phyloP scores from a whole-genome alignment of 352 stramenopile genomes.

The Pilasporangium apinafurcum region DNA sequence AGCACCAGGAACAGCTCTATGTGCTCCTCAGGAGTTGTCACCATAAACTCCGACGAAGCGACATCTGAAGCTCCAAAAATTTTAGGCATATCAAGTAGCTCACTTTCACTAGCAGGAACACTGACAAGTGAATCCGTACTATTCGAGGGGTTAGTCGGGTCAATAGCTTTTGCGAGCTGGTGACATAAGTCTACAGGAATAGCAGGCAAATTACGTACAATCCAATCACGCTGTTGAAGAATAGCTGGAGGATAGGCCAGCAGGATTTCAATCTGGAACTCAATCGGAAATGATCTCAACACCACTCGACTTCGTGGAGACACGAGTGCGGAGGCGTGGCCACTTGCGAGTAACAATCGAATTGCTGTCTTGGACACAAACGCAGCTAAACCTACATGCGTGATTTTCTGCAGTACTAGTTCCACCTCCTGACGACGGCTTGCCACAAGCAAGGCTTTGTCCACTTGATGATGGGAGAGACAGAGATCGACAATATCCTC shows the following conservation, averaged over 20 bases:
- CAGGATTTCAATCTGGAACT: slow-evolving; percentile 50
- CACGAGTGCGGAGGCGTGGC: slow-evolving; percentile 30
- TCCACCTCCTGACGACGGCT: slow-evolving; percentile 34
- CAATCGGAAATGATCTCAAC: slow-evolving; percentile 37
- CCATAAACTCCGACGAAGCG: slow-evolving; percentile 40
- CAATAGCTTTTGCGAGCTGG: slow-evolving; percentile 32
- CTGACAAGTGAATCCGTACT: no score
- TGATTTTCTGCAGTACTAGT: slow-evolving; percentile 47
- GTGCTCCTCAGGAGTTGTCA: slow-evolving; percentile 32
- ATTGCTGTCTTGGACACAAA: slow-evolving; percentile 33
- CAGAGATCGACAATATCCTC: slow-evolving; percentile 58
- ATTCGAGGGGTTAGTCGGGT: slow-evolving; percentile 18
- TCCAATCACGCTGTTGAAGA: slow-evolving; percentile 67
- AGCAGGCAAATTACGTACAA: slow-evolving; percentile 38
- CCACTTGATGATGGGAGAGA: slow-evolving; percentile 56
- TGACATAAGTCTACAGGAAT: slow-evolving; percentile 29
- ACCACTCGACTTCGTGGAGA: slow-evolving; percentile 37
- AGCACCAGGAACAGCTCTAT: slow-evolving; percentile 76
- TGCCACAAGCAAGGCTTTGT: slow-evolving; percentile 61
- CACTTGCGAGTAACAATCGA: slow-evolving; percentile 26
- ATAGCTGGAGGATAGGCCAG: slow-evolving; percentile 34
- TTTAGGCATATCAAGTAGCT: background rate
- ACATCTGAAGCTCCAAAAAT: slow-evolving; percentile 12
- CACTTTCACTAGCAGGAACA: no score
- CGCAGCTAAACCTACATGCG: slow-evolving; percentile 28